Evolutionary conservation across 2,329 filamentous ascomycete genomes (phyloP).

Genomic region (Cytospora schulzeri): DNA sequence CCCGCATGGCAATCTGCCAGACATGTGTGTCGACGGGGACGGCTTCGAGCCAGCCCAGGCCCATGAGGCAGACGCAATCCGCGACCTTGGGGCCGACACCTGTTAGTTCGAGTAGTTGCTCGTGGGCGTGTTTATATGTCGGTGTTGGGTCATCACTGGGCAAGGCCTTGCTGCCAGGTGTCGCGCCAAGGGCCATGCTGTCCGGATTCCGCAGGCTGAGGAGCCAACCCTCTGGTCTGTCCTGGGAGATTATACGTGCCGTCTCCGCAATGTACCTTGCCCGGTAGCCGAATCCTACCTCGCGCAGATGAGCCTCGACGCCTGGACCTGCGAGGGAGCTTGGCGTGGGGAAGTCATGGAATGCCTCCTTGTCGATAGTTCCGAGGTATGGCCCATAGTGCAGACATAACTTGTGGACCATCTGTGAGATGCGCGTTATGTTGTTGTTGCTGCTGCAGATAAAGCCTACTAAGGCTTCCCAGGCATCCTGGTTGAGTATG

Average conservation of each 20-base stretch:
- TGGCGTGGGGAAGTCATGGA: constrained; percentile 86
- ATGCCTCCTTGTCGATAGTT: constrained; percentile 67
- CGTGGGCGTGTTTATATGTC: constrained; percentile 76
- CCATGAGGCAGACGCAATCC: constrained; percentile 96
- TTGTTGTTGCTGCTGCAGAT: constrained; percentile 99
- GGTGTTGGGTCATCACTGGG: constrained; percentile 45
- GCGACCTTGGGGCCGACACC: constrained; percentile 97
- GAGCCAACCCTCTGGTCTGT: constrained; percentile 75
- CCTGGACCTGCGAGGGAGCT: constrained; percentile 68
- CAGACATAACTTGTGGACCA: constrained; percentile 89
- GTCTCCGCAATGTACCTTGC: constrained; percentile 92
- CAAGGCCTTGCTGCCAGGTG: constrained; percentile 31
- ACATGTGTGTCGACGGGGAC: constrained; percentile 98
- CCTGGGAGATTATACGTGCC: constrained; percentile 69
- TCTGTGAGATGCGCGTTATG: constrained; percentile 90
- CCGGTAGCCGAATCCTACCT: constrained; percentile 90
- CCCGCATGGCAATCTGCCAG: constrained; percentile 95
- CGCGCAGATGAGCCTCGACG: constrained; percentile 80
- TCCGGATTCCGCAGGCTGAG: constrained; percentile 77
- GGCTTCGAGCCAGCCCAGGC: constrained; percentile 90
- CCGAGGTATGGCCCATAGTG: constrained; percentile 82
- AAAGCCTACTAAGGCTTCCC: constrained; percentile 91
- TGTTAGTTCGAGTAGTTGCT: constrained; percentile 74
- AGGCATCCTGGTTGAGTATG: constrained; percentile 91
- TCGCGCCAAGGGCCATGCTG: constrained; percentile 55